Conservation (phyloP, 1,284 basidiomycete species). For the Moesziomyces antarcticus region DNA sequence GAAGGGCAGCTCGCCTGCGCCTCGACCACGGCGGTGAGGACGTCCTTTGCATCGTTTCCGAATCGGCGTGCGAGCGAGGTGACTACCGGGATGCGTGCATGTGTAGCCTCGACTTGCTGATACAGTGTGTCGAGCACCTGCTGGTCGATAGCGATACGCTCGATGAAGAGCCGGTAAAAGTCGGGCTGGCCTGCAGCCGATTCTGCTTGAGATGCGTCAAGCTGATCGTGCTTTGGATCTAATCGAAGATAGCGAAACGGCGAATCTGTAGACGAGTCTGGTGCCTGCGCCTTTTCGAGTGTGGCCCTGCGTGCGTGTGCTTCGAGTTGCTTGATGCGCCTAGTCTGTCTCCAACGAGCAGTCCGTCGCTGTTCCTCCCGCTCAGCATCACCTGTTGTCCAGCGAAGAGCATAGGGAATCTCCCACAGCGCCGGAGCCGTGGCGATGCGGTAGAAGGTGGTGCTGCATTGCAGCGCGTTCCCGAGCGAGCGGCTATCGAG, state of each 20-base stretch:
- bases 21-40: slow-evolving; percentile 32
- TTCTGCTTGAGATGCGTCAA: too few species aligned
- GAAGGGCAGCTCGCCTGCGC: slow-evolving; percentile 34
- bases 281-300: slow-evolving; percentile 1
- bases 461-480: slow-evolving; percentile 15
- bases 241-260: slow-evolving; percentile 17
- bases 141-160: slow-evolving; percentile 39
- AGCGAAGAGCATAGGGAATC: slow-evolving; percentile 35
- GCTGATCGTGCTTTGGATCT: background rate
- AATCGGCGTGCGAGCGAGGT: slow-evolving; percentile 16
- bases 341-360: slow-evolving; percentile 4
- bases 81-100: slow-evolving; percentile 17
- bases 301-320: slow-evolving; percentile 23
- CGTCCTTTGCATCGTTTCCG: slow-evolving; percentile 48
- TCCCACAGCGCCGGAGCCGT: slow-evolving; percentile 39
- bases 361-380: slow-evolving; percentile 19
- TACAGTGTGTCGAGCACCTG: slow-evolving; percentile 38
- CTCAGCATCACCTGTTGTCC: slow-evolving; percentile 29
- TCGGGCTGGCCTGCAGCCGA: slow-evolving; percentile 1
- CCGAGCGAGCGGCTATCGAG: slow-evolving; percentile 32
- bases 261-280: background rate
- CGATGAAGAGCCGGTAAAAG: slow-evolving; percentile 47
- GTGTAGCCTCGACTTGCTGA: slow-evolving; percentile 24
- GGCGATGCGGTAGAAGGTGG: slow-evolving; percentile 32
- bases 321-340: slow-evolving; percentile 11